Evolutionary conservation across 768 basidiomycete species (phyloP), one percentile per base, ranked within the genome.

Genomic region (Hortiboletus flavorubellus): DNA sequence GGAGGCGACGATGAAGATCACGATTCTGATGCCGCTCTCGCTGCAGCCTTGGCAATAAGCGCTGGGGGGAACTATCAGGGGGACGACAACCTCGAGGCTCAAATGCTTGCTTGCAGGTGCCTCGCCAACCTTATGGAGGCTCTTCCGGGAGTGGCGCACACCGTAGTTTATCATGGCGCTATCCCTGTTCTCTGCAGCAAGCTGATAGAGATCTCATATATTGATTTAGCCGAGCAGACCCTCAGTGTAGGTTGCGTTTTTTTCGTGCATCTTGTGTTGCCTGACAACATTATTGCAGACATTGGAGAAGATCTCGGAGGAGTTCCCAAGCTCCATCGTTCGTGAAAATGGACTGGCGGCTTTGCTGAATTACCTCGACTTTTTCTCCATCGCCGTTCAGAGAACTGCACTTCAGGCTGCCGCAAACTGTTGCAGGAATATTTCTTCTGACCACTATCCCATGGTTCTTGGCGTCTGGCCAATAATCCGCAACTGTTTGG

Each of bases 101-200:
- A 98, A 72, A 86, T 98, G 47, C 81, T 98, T 45, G 97, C 97
- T 30, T 98, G 95, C 72, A 81, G 97, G 59, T 99, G 97, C 69
- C 78, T 99, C 49, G 96, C 95, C 46, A 98, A 99, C 70, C 79
- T 99, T 52, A 95, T 98, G 93, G 97, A 98, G 72, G 96, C 94
- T n/a, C 79, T 98, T 21, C 97, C 97, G 16, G 94, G 95, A 26
- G 89, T 93, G 40, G 93, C 93, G n/a, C 94, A 98, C 67, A 94
- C 93, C 43, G 87, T 99, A 63, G 96, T 98, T 38, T 92, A 97
- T 70, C 91, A 96, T 65, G 96, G 96, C n/a, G 97, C 96, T 16
- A 95, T 99, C 54, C 94, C 94, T 16, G 93, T 96, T 33, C 80
- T 99, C 45, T 98, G 96, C 82, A 90, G 90, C 81, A 98, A 99